phyloP scores from a whole-genome alignment of 208 protist species.

The Trypanosoma platydactyli region DNA sequence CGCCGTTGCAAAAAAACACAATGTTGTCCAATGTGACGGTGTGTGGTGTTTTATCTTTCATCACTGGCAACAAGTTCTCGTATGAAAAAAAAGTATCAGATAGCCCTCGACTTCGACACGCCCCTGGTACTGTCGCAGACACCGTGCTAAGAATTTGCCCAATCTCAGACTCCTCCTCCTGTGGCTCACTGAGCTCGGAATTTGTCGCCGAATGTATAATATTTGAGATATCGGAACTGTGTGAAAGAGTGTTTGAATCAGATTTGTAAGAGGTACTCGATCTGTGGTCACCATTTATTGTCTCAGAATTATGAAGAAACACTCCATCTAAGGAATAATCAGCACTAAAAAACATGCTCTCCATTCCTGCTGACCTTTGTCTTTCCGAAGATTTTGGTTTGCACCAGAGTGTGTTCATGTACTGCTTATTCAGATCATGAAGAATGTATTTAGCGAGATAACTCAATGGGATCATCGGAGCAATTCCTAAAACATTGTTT shows the following conservation, averaged over 20 bases:
- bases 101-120: not conserved
- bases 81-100: not conserved
- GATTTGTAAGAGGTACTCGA: not conserved
- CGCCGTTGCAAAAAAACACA: constrained; percentile 26
- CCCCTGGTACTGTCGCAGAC: not conserved
- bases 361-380: not conserved
- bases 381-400: not conserved
- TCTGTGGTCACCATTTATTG: not conserved
- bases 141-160: constrained; percentile 3
- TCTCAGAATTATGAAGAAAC: not conserved
- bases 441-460: constrained; percentile 30
- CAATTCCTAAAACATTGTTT: constrained; percentile 7
- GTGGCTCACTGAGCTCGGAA: not conserved
- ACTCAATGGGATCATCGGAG: constrained; percentile 27
- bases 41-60: not conserved
- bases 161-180: constrained; percentile 1
- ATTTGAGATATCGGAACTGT: not conserved
- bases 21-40: constrained; percentile 25
- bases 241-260: not conserved
- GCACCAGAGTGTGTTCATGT: no score
- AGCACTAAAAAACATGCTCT: not conserved
- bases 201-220: not conserved
- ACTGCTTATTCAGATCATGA: constrained; percentile 11
- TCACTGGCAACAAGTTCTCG: not conserved
- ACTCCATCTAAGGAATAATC: not conserved